Base-by-base conservation (phyloP, 805 yeast species). In the Nakazawaea wickerhamii region DNA sequence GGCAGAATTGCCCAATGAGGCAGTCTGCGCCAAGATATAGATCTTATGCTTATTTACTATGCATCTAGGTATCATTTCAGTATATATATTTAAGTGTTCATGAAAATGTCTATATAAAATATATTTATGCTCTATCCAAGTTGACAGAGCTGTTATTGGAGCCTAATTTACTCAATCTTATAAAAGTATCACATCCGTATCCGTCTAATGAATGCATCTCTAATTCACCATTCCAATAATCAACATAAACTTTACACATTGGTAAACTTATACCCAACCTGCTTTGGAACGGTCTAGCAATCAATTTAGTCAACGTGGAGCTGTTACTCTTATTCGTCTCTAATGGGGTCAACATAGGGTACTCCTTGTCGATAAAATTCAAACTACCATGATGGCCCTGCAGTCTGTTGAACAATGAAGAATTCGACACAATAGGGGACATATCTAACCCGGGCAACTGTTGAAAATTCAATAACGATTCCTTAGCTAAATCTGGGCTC, bases 211-310 rank as follows among this genome's bases (percentile, higher is more conserved):
- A 82, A 51, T 81, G 81, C 72, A 91, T 76, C 46, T 80, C 81
- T 39, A 91, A 61, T 40, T 83, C 85, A 5, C 98, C 98, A 52
- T 90, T 93, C 98, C 98, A 91, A 61, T 91, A 91, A 53, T 91
- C 97, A 0, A 95, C 87, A 57, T 91, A 91, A 0, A 90, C 87
- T 51, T 86, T 81, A 54, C 96, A 84, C 84, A 91, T 80, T 0
- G 98, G 96, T 47, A 91, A 66, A 0, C 97, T 96, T 46, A 91
- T 72, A 0, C 97, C 97, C 22, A 91, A 63, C 40, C 84, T 84
- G 52, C 74, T 75, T 46, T 84, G 75, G 21, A 84, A 79, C 1
- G 93, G 84, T 48, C 97, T 73, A 25, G 81, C 71, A 32, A 84
- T 75, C 53, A 90, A 69, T 22, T 77, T 71, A 40, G 73, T 70